Conservation (phyloP, 2,329 filamentous ascomycete species). For the Fusarium sacchari region DNA sequence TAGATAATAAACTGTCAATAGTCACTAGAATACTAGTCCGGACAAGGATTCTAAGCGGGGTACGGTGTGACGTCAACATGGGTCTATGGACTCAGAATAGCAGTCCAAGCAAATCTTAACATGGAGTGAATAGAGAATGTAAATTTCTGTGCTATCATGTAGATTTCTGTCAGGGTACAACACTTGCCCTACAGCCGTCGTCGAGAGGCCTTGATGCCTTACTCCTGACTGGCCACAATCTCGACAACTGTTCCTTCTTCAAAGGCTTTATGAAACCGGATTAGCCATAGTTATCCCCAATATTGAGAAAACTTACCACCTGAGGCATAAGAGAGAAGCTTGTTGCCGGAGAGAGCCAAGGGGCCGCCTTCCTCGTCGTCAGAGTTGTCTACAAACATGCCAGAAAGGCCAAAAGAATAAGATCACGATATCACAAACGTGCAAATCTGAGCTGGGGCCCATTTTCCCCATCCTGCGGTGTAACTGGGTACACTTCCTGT, state of each 20-base stretch:
- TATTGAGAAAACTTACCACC: not conserved
- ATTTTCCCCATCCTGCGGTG: not conserved
- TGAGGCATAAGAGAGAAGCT: not conserved
- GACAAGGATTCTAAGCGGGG: not conserved
- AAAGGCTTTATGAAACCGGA: not conserved
- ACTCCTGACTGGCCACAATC: not conserved
- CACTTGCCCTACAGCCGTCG: not conserved
- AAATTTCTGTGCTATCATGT: not conserved
- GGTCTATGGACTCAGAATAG: not conserved
- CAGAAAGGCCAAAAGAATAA: too few species aligned
- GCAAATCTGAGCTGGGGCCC: not conserved
- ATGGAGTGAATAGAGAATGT: not conserved
- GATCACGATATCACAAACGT: not conserved
- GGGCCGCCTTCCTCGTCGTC: not conserved
- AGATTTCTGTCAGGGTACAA: not conserved
- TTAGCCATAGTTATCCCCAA: not conserved
- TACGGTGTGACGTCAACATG: not conserved
- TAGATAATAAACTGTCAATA: not conserved
- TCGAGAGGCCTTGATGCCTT: not conserved
- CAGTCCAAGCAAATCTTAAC: not conserved
- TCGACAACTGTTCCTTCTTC: not conserved
- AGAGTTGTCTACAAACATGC: not conserved
- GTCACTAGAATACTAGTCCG: fast-evolving
- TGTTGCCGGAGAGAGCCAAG: not conserved
- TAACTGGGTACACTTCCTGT: not conserved